Evolutionary conservation across 2,329 filamentous ascomycete genomes (phyloP).

Genomic region (Periconia sp.): DNA sequence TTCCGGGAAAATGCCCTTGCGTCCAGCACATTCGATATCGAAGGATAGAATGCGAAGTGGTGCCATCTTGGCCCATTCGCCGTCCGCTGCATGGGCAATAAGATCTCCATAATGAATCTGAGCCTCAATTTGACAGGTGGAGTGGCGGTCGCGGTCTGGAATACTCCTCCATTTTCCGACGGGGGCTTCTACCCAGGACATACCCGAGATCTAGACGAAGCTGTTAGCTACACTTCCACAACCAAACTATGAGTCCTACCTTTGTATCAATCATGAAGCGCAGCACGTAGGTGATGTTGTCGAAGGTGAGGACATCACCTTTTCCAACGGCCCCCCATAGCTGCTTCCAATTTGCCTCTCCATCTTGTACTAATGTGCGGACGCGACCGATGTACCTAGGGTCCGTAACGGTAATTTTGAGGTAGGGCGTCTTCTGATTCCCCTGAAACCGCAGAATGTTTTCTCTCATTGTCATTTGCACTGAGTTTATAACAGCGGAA

Average conservation of each 20-base stretch:
- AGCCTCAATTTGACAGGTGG: slow-evolving; percentile 96
- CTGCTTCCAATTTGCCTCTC: slow-evolving; percentile 85
- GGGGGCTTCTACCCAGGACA: slow-evolving; percentile 95
- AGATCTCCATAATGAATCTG: slow-evolving; percentile 81
- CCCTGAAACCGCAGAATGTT: slow-evolving; percentile 95
- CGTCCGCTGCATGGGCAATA: slow-evolving; percentile 84
- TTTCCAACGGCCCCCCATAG: slow-evolving; percentile 72
- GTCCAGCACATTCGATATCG: slow-evolving; percentile 97
- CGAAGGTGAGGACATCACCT: slow-evolving; percentile 84
- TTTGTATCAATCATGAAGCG: slow-evolving; percentile 98
- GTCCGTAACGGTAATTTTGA: slow-evolving; percentile 92
- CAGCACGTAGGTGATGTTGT: slow-evolving; percentile 93
- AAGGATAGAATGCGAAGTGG: slow-evolving; percentile 92
- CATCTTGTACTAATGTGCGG: slow-evolving; percentile 74
- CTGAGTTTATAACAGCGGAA: slow-evolving; percentile 76
- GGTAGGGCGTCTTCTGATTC: slow-evolving; percentile 86
- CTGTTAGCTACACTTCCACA: no score
- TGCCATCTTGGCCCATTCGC: slow-evolving; percentile 98
- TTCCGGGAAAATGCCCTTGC: slow-evolving; percentile 97
- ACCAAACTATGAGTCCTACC: slow-evolving; percentile 61
- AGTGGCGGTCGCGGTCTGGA: slow-evolving; percentile 71
- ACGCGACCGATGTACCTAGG: slow-evolving; percentile 82
- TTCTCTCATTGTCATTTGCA: slow-evolving; percentile 82
- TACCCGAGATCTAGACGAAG: slow-evolving; percentile 73
- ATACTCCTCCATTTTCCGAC: slow-evolving; percentile 76